A percentile compares a stretch with the other conserved stretches of the same genome.
phyloP scores from a whole-genome alignment of 768 basidiomycete species.

The Termitomyces sp. region DNA sequence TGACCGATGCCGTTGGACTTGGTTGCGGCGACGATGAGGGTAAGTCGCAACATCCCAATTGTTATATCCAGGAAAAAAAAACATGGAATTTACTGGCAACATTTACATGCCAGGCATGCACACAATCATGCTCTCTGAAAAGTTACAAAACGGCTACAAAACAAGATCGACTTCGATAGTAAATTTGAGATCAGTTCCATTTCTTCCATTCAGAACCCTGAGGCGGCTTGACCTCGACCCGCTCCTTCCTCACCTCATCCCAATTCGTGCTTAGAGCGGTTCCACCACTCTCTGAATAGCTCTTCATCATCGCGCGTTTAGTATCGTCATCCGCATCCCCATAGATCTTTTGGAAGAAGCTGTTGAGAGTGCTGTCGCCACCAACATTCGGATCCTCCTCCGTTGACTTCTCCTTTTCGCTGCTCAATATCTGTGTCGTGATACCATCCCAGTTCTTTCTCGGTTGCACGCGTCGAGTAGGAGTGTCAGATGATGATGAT shows the following conservation, averaged over 20 bases:
- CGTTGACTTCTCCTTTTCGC: constrained; percentile 63
- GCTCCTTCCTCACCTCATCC: constrained; percentile 73
- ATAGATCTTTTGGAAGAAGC: constrained; percentile 90
- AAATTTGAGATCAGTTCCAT: constrained; percentile 42
- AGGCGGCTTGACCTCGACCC: constrained; percentile 78
- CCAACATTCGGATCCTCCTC: constrained; percentile 87
- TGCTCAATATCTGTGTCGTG: constrained; percentile 56
- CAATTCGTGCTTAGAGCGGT: constrained; percentile 96
- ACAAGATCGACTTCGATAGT: neutral
- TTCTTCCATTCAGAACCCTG: constrained; percentile 79
- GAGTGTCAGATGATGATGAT: constrained; percentile 23
- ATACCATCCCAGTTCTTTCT: constrained; percentile 91
- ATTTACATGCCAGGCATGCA: neutral
- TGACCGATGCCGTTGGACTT: constrained; percentile 82
- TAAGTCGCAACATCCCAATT: constrained; percentile 55
- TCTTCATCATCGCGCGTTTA: constrained; percentile 95
- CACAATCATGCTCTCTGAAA: neutral
- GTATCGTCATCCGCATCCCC: constrained; percentile 89
- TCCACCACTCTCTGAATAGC: constrained; percentile 90
- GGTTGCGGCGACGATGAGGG: constrained; percentile 93
- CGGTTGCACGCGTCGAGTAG: constrained; percentile 22
- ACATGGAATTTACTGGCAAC: neutral
- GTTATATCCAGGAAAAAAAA: neutral
- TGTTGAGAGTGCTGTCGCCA: constrained; percentile 81
- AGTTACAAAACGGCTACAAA: neutral